Evolutionary conservation across 73 alveolate species (phyloP).

Genomic region (Uronychia setigera): DNA sequence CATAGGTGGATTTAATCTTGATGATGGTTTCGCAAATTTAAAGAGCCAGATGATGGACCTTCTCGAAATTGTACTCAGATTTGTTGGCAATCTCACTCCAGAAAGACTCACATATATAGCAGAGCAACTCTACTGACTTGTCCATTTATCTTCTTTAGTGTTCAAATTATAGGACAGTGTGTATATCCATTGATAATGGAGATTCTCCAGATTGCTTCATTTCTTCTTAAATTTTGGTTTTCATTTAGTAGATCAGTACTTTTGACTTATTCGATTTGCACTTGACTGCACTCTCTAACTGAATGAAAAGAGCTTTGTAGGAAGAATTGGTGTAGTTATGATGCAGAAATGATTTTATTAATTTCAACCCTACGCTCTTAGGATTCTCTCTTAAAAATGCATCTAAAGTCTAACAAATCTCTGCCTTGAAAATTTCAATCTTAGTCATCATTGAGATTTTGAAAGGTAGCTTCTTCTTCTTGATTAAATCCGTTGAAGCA

Average conservation of each 20-base stretch:
- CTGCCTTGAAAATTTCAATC: slow-evolving; percentile 29
- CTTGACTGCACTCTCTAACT: slow-evolving; percentile 27
- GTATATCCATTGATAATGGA: slow-evolving; percentile 42
- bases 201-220: slow-evolving; percentile 44
- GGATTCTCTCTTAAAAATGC: slow-evolving; percentile 32
- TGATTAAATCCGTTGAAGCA: slow-evolving; percentile 11
- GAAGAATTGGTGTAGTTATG: slow-evolving; percentile 20
- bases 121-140: slow-evolving; percentile 8
- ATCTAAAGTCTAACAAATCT: slow-evolving; percentile 22
- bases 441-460: slow-evolving; percentile 36
- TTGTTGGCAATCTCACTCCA: slow-evolving; percentile 40
- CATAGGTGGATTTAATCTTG: slow-evolving; percentile 8
- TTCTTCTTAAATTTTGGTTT: slow-evolving; percentile 43
- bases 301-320: slow-evolving; percentile 44
- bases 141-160: slow-evolving; percentile 24
- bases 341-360: slow-evolving; percentile 29
- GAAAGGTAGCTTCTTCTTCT: slow-evolving; percentile 41
- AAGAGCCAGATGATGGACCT: slow-evolving; percentile 10
- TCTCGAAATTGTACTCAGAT: slow-evolving; percentile 32
- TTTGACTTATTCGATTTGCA: slow-evolving; percentile 36
- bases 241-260: slow-evolving; percentile 28
- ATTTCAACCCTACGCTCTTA: slow-evolving; percentile 37
- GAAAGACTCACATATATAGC: slow-evolving; percentile 38
- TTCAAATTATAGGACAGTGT: slow-evolving; percentile 35
- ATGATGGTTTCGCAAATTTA: slow-evolving; percentile 28